Evolutionary conservation across 2,329 filamentous ascomycete genomes (phyloP), one percentile per base, ranked within the genome.

Genomic region (Phaeosphaeriaceae sp.): DNA sequence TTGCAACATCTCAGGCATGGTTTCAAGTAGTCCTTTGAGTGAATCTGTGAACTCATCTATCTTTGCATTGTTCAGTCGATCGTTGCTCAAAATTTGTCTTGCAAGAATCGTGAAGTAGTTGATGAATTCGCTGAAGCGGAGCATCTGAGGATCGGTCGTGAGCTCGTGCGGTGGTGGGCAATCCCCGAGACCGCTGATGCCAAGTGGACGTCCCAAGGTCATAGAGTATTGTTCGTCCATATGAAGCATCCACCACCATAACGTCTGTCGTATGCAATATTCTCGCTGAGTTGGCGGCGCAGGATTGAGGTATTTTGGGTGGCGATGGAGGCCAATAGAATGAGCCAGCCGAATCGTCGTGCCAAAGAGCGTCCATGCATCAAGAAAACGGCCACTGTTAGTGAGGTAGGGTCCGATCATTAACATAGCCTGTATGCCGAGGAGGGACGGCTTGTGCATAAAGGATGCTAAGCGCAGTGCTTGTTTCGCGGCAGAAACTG

Each of bases 171-270:
- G 79, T 17, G 80, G 78, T 19, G 79, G 80, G 59, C 82, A 84
- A 57, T 84, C 82, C 15, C 82, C 82, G 30, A 83, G 77, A 21
- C 80, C 81, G 49, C 80, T 83, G 32, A 84, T 83, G 0, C 81
- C 82, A 10, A 84, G 67, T 1, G 82, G 82, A 35, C 82, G 74
- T 21, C 82, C 82, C 0, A 84, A 74, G 0, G 80, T 83, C 69
- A 84, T 82, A 0, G 81, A 83, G 60, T 83, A 84, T 49, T 83
- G 79, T 56, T 83, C 81, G 49, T 84, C 82, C 76, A 83, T 80
- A 58, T 83, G 80, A n/a, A 84, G 66, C 75, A 84, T 81, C 79
- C 81, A 82, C 82, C 82, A 84, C 82, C 82, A 84, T 1, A 83
- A 69, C 17, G 78, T 78, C 52, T 79, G 80, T 6, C 82, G 74